phyloP scores from a whole-genome alignment of 2,329 filamentous ascomycete genomes.

The Diaporthe amygdali region DNA sequence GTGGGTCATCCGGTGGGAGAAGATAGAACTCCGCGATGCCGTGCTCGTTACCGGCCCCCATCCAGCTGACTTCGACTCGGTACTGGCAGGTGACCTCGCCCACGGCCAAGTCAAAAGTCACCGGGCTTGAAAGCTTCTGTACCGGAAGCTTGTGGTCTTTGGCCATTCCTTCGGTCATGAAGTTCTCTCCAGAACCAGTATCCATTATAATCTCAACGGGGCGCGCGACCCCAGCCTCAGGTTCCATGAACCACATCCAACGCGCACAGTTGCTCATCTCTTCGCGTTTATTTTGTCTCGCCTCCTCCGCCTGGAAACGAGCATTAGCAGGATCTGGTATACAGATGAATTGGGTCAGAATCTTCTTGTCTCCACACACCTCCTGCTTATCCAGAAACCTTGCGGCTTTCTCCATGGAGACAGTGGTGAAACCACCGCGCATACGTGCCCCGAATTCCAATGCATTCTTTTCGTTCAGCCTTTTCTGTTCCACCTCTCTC shows the following conservation, averaged over 20 bases:
- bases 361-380: neutral
- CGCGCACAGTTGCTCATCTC: neutral
- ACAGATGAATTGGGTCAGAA: neutral
- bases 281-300: neutral
- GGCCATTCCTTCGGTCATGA: neutral
- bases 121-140: neutral
- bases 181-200: neutral
- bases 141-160: neutral
- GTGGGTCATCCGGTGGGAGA: neutral
- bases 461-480: neutral
- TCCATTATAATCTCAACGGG: slow-evolving; percentile 1
- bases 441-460: neutral
- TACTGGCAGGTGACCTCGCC: neutral
- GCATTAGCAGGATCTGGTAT: neutral
- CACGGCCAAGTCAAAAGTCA: neutral
- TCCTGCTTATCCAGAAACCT: neutral
- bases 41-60: neutral
- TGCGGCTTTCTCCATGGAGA: neutral
- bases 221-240: neutral
- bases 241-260: slow-evolving; percentile 1
- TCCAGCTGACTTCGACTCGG: neutral
- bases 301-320: neutral
- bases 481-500: neutral
- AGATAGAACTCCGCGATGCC: neutral
- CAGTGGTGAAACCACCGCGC: neutral